These are phyloP conservation scores for Cucurbita moschata DNA, from an alignment of 306 rosid genomes.

Conservation along the genomic window DNA sequence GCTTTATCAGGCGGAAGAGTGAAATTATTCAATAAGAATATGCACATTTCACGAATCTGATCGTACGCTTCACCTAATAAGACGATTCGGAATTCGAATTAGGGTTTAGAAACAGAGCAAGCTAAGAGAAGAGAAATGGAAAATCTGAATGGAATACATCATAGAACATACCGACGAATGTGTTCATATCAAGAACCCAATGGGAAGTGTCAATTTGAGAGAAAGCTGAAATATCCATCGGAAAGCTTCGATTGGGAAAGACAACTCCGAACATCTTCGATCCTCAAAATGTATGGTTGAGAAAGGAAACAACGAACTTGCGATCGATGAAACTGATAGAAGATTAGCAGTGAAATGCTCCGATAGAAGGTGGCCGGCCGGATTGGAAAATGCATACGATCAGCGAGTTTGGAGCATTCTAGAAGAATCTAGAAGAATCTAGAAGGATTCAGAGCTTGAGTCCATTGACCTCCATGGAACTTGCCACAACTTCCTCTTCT, in stretches of 20 bases:
- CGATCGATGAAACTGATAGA: neutral
- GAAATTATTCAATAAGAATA: conserved; percentile 63
- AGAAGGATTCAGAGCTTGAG: neutral
- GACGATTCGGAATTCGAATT: conserved; percentile 5
- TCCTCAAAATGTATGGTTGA: too few relatives aligned
- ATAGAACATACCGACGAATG: conserved; percentile 47
- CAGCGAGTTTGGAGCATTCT: neutral
- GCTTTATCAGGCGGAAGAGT: conserved; percentile 88
- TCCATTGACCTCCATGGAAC: neutral
- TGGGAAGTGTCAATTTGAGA: conserved; percentile 82
- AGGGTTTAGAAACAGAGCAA: neutral
- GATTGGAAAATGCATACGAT: neutral
- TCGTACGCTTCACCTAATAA: conserved; percentile 69
- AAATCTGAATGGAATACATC: neutral
- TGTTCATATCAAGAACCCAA: conserved; percentile 88
- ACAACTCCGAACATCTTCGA: conserved; percentile 74
- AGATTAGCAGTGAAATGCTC: neutral
- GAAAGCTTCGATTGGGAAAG: conserved; percentile 87
- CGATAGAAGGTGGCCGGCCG: neutral
- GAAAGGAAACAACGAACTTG: neutral
- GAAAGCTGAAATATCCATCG: conserved; percentile 78
- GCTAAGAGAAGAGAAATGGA: too few relatives aligned
- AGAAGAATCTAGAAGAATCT: neutral
- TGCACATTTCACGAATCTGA: conserved; percentile 61
- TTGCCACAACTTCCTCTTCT: too few relatives aligned